Percentiles rank a stretch among this genome's conserved stretches.
These are phyloP conservation scores for Euphrasia confusa DNA, from an alignment of 257 asterid species.

Conservation along the genomic window DNA sequence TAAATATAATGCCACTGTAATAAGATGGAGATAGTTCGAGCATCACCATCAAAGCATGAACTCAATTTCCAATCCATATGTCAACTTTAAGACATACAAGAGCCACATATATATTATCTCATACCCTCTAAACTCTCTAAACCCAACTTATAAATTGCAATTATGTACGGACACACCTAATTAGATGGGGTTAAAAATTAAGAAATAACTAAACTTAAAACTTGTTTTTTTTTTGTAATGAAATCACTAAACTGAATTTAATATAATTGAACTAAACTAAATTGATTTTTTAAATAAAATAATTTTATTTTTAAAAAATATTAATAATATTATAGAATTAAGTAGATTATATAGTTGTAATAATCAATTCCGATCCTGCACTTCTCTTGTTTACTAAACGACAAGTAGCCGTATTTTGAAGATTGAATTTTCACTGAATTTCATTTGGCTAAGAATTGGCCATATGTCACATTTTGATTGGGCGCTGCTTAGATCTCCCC, in stretches of 20 bases:
- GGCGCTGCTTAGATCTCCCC: constrained; percentile 31
- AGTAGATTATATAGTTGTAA: no score
- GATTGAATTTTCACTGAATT: constrained; percentile 5
- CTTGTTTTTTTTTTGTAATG: no score
- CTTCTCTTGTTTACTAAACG: neutral
- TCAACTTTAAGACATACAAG: neutral
- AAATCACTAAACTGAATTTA: no score
- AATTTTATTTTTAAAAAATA: no score
- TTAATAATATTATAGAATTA: no score
- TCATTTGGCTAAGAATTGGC: constrained; percentile 39
- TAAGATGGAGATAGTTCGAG: neutral
- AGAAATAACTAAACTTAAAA: no score
- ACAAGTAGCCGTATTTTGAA: constrained; percentile 23
- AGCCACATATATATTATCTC: neutral
- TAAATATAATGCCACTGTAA: neutral
- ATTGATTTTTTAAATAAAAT: no score
- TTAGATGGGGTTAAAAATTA: no score
- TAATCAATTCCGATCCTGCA: neutral
- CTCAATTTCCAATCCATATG: neutral
- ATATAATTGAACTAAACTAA: no score
- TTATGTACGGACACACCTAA: no score
- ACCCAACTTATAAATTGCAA: no score
- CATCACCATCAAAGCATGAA: neutral
- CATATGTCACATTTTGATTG: constrained; percentile 35
- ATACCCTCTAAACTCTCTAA: no score